These are phyloP conservation scores for Peniophora sp. DNA, from an alignment of 1,284 basidiomycete genomes.

Conservation along the genomic window DNA sequence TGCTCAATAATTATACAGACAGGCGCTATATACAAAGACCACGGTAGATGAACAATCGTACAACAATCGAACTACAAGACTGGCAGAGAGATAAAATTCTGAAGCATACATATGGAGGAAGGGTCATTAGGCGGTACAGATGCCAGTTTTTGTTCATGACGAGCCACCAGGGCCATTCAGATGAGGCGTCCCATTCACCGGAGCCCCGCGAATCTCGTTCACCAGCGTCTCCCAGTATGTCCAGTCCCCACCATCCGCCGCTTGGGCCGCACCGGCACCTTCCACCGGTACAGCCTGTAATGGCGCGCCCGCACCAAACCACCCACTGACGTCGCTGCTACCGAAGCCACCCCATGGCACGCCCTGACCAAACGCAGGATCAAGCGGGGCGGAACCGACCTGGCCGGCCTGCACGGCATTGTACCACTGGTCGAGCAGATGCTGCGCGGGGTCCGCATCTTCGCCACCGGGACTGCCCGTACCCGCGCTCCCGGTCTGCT, in stretches of 20 bases:
- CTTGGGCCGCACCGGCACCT: constrained; percentile 15
- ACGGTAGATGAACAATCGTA: too few species aligned
- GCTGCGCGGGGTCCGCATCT: constrained; percentile 69
- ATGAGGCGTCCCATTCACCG: constrained; percentile 8
- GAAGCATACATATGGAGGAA: too few species aligned
- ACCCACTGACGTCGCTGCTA: constrained; percentile 49
- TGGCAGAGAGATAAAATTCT: too few species aligned
- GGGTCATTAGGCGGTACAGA: too few species aligned
- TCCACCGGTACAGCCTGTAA: constrained; percentile 13
- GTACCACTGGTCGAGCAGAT: constrained; percentile 74
- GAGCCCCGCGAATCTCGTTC: constrained; percentile 60
- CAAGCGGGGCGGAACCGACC: constrained; percentile 47
- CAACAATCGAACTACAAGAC: too few species aligned
- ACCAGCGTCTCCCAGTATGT: constrained; percentile 77
- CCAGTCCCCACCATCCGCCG: constrained; percentile 63
- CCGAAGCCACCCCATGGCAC: constrained; percentile 59
- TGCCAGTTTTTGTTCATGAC: too few species aligned
- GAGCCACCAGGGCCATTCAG: too few species aligned
- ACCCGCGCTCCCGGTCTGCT: constrained; percentile 34
- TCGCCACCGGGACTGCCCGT: constrained; percentile 63
- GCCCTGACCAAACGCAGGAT: constrained; percentile 38
- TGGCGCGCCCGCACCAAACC: constrained; percentile 36
- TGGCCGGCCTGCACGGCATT: constrained; percentile 63
- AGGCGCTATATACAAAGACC: too few species aligned
- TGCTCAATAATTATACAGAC: too few species aligned